Conservation (phyloP, 2,329 filamentous ascomycete species). For the Aspergillus sclerotialis region DNA sequence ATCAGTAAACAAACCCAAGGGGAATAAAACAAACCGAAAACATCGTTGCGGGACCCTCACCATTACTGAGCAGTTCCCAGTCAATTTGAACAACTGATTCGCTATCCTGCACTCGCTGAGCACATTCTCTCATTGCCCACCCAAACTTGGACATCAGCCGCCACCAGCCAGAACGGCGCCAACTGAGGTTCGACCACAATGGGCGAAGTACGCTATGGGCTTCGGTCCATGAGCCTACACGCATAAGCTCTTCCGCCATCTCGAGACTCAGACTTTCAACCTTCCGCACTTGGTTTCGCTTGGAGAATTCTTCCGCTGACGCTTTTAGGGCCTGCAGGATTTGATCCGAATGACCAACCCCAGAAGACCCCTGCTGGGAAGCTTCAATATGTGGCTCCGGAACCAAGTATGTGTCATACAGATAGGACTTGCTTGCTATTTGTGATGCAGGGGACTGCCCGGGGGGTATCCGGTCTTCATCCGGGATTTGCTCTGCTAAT, state of each 20-base stretch:
- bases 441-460: constrained; percentile 50
- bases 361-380: constrained; percentile 35
- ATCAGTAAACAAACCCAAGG: constrained; percentile 4
- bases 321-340: constrained; percentile 43
- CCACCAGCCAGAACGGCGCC: constrained; percentile 57
- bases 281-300: constrained; percentile 47
- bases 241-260: constrained; percentile 48
- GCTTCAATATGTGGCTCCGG: constrained; percentile 52
- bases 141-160: constrained; percentile 47
- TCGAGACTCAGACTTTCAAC: constrained; percentile 50
- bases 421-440: constrained; percentile 45
- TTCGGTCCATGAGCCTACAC: constrained; percentile 42
- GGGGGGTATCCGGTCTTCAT: constrained; percentile 51
- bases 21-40: neutral
- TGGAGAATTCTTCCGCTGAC: constrained; percentile 45
- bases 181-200: constrained; percentile 51
- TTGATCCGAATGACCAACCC: constrained; percentile 46
- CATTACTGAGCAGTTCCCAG: constrained; percentile 47
- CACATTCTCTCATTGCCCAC: constrained; percentile 49
- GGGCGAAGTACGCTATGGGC: constrained; percentile 46
- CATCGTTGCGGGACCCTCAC: constrained; percentile 17
- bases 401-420: constrained; percentile 56
- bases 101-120: constrained; percentile 37
- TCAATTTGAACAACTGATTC: constrained; percentile 47
- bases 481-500: constrained; percentile 50